Conservation (phyloP, 495 filamentous ascomycete species). For the Penicillium pancosmium region DNA sequence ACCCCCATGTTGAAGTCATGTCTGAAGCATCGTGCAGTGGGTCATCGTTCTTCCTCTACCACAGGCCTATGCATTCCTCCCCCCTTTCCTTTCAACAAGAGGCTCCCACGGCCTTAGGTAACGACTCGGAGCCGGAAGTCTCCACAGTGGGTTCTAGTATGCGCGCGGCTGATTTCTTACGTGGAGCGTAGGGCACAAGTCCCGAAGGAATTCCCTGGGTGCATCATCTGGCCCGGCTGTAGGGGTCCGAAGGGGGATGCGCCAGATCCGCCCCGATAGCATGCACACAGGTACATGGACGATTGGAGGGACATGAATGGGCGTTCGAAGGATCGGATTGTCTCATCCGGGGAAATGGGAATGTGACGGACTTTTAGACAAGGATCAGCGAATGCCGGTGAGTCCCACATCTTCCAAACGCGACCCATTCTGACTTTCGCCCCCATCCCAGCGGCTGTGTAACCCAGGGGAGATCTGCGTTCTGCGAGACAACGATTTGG, state of each 20-base stretch:
- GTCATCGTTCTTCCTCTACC: neutral
- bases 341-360: constrained; percentile 6
- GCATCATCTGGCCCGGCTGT: constrained; percentile 5
- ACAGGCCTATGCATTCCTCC: neutral
- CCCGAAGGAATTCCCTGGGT: constrained; percentile 9
- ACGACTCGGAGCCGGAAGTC: constrained; percentile 10
- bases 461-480: constrained; percentile 15
- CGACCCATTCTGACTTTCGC: constrained; percentile 11
- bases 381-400: constrained; percentile 9
- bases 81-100: neutral
- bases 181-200: constrained; percentile 11
- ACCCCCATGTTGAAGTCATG: constrained; percentile 1
- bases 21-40: constrained; percentile 4
- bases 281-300: neutral
- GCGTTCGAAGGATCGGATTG: constrained; percentile 16
- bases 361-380: constrained; percentile 1
- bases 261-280: neutral
- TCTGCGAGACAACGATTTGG: constrained; percentile 5
- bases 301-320: neutral
- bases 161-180: constrained; percentile 31
- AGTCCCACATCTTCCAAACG: constrained; percentile 13
- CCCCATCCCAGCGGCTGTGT: constrained; percentile 16
- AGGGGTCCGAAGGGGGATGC: neutral
- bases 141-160: constrained; percentile 29
- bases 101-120: constrained; percentile 1